Evolutionary conservation across 805 yeast species (phyloP), one percentile per base, ranked within the genome.

Genomic region (Yarrowia yakushimensis): DNA sequence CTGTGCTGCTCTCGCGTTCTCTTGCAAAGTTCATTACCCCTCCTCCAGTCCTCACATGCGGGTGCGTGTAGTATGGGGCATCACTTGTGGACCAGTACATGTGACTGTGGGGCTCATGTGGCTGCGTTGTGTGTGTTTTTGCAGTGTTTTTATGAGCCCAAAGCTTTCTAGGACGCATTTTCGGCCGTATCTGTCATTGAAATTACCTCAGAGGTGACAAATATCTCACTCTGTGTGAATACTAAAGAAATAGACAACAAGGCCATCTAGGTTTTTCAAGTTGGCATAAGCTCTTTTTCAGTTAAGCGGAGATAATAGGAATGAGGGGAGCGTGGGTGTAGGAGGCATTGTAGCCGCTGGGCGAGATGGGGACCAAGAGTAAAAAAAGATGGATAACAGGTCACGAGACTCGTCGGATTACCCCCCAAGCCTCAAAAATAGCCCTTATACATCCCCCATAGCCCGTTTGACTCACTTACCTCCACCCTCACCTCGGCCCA

Each of bases 221-320:
- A 48, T 48, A 48, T 48, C 55, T 48, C 55, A 48, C 36, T 2
- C 18, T 27, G 52, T 17, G 34, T 28, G 18, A 23, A n/a, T 39
- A 15, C 52, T 45, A 45, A n/a, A 45, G 36, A 28, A 36, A 28
- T 48, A n/a, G 39, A 33, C 36, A 33, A 48, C 57, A 31, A 48
- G 23, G 57, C 20, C 15, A 17, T 22, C 30, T 18, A 33, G 43
- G 43, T 52, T 52, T 52, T 20, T 36, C 27, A 12, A 27, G 17
- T 52, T 25, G 34, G 59, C 59, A 52, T 52, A 52, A 52, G 59
- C 59, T 52, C 43, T 52, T 31, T 52, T 31, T 34, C 43, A 34
- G 59, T 52, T 34, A 52, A 34, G 43, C 42, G 59, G 42, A 34
- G 59, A 36, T 34, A 52, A 33, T 33, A 23, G 57, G 41, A 48